Base-by-base conservation (phyloP, 2,329 filamentous ascomycete species). In the Emergomyces orientalis region DNA sequence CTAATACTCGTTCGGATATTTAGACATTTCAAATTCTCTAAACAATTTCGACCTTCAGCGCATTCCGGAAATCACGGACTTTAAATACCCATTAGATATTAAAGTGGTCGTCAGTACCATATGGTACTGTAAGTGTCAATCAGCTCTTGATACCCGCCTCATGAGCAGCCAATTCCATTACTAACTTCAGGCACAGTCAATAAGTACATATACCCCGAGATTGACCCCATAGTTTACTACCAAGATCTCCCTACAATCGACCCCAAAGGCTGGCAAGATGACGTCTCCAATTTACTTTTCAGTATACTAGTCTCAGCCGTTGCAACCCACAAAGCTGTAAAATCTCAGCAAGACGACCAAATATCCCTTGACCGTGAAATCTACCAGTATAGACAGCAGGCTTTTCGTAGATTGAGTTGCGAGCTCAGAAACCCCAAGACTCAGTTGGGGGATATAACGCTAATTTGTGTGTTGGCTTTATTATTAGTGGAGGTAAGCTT, bases 61-160 rank as follows among this genome's bases (percentile, higher is more conserved):
- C 27, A 25, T 54, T 22, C 61, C 61, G 11, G 45, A 52, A 52
- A 30, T 34, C 13, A 27, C 43, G 34, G 56, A 63, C 27, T 32
- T 63, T 17, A 59, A 52, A 41, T 66, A 64, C 32, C 63, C 65
- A 19, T 39, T 62, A 6, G 59, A 67, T 43, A 43, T 67, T 8
- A 62, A 63, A 25, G 45, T 63, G 34, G 61, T 67, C 32, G 62
- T 67, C 9, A 60, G 65, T 37, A 62, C 59, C n/a, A 56, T 66
- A 25, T 65, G 65, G 65, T 66, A 66, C 57, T 66, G 65, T 66
- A 60, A 62, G 63, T 59, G 17, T 49, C 43, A 19, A n/a, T 19
- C 39, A 37, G 17, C 19, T 39, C 54, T 55, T 27, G 13, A 13
- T 30, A 7, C 17, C 6, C 22, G n/a, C 45, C 14, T 37, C 45